Evolutionary conservation across 768 basidiomycete genomes (phyloP).

Genomic region (Amanita pseudoporphyria): DNA sequence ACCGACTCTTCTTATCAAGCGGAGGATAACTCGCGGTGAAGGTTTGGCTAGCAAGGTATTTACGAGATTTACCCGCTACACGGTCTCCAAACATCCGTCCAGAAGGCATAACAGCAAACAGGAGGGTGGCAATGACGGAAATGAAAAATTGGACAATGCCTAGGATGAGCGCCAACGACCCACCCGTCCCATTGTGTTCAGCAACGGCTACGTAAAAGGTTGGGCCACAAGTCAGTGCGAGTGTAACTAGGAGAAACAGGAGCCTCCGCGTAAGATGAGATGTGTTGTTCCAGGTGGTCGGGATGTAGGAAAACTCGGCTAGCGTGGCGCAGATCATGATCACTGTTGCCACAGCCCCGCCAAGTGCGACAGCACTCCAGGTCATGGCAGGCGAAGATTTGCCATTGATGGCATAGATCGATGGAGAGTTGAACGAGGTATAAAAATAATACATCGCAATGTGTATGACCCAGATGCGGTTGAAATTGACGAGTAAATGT

Average conservation of each 20-base stretch:
- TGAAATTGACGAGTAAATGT: slow-evolving; percentile 98
- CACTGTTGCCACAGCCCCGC: slow-evolving; percentile 89
- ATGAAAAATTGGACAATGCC: slow-evolving; percentile 97
- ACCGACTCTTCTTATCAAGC: slow-evolving; percentile 52
- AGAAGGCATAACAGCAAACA: slow-evolving; percentile 89
- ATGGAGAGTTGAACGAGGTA: slow-evolving; percentile 89
- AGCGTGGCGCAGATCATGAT: slow-evolving; percentile 96
- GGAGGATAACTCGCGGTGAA: slow-evolving; percentile 94
- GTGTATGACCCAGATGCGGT: slow-evolving; percentile 98
- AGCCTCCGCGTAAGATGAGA: slow-evolving; percentile 91
- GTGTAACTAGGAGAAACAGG: slow-evolving; percentile 81
- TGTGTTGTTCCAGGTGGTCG: slow-evolving; percentile 97
- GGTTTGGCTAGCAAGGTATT: slow-evolving; percentile 97
- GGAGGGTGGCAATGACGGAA: slow-evolving; percentile 73
- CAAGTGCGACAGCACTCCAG: slow-evolving; percentile 91
- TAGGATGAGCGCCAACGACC: slow-evolving; percentile 79
- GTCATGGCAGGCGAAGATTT: slow-evolving; percentile 67
- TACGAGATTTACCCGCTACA: slow-evolving; percentile 89
- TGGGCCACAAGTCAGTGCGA: slow-evolving; percentile 86
- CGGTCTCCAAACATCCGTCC: slow-evolving; percentile 99
- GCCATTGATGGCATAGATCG: slow-evolving; percentile 57
- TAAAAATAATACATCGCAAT: slow-evolving; percentile 94
- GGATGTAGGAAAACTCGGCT: slow-evolving; percentile 95
- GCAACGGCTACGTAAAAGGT: slow-evolving; percentile 92
- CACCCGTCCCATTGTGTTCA: slow-evolving; percentile 53